These are phyloP conservation scores for Colletotrichum cuscutae DNA, from an alignment of 2,329 filamentous ascomycete genomes.

Conservation along the genomic window DNA sequence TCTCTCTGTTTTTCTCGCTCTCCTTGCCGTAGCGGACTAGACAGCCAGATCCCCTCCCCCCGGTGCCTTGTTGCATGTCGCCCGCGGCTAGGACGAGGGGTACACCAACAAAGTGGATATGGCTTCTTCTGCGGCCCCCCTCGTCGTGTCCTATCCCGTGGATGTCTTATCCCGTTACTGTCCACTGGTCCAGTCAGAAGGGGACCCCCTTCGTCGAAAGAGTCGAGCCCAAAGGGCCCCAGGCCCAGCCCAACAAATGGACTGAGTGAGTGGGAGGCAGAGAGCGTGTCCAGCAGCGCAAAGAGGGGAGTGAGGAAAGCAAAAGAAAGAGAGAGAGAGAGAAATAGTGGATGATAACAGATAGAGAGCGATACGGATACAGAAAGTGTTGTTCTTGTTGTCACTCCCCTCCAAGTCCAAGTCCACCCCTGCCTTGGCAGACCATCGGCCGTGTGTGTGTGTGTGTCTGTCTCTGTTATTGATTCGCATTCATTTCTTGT, in stretches of 20 bases:
- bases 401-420: background rate
- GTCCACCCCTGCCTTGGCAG: slow-evolving; percentile 29
- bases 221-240: background rate
- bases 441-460: slow-evolving; percentile 13
- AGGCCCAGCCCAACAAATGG: background rate
- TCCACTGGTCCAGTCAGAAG: slow-evolving; percentile 32
- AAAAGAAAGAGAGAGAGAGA: background rate
- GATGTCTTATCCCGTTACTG: slow-evolving; percentile 23
- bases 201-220: background rate
- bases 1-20: background rate
- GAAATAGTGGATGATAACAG: slow-evolving; percentile 30
- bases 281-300: slow-evolving; percentile 16
- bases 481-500: slow-evolving; percentile 33
- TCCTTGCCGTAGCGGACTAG: background rate
- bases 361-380: background rate
- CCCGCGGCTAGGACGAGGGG: slow-evolving; percentile 25
- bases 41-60: background rate
- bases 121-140: background rate
- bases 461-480: slow-evolving; percentile 20
- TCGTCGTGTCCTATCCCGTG: slow-evolving; percentile 18
- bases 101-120: slow-evolving; percentile 31
- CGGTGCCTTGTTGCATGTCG: slow-evolving; percentile 20
- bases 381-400: background rate
- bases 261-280: too few species aligned
- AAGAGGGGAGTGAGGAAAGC: slow-evolving; percentile 9